phyloP scores from a whole-genome alignment of 169 alveolate species.

The Toxoplasma gondii region DNA sequence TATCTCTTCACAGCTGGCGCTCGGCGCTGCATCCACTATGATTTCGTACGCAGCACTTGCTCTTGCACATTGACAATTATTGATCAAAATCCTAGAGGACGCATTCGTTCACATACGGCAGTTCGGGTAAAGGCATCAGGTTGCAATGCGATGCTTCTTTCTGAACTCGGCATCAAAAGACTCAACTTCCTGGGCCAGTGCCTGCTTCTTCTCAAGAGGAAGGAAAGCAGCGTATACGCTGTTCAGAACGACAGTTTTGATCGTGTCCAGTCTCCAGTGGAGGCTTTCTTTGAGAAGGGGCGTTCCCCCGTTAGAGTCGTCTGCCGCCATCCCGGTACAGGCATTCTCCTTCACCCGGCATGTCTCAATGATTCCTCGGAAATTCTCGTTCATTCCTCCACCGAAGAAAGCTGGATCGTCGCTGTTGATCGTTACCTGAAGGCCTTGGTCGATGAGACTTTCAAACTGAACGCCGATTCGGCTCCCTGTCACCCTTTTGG shows the following conservation, averaged over 20 bases:
- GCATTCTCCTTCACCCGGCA: neutral
- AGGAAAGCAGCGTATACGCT: conserved; percentile 6
- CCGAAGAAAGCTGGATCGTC: conserved; percentile 74
- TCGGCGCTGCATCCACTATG: too few species aligned
- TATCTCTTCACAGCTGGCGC: too few species aligned
- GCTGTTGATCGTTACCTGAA: conserved; percentile 64
- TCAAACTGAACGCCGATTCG: conserved; percentile 28
- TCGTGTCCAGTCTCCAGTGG: conserved; percentile 33
- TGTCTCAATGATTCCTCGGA: conserved; percentile 18
- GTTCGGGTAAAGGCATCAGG: too few species aligned
- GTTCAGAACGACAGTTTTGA: neutral
- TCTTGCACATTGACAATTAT: too few species aligned
- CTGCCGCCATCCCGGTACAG: neutral
- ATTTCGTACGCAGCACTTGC: too few species aligned
- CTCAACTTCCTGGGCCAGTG: neutral
- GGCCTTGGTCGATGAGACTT: conserved; percentile 55
- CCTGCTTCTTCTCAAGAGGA: neutral
- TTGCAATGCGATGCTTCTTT: neutral
- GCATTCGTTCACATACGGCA: too few species aligned
- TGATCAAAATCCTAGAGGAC: too few species aligned
- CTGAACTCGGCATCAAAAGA: neutral
- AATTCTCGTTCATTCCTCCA: conserved; percentile 61
- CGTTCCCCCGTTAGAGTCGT: neutral
- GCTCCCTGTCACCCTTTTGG: conserved; percentile 8
- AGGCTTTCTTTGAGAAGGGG: conserved; percentile 1